phyloP scores from a whole-genome alignment of 345 rosid genomes.

The Lagerstroemia speciosa region DNA sequence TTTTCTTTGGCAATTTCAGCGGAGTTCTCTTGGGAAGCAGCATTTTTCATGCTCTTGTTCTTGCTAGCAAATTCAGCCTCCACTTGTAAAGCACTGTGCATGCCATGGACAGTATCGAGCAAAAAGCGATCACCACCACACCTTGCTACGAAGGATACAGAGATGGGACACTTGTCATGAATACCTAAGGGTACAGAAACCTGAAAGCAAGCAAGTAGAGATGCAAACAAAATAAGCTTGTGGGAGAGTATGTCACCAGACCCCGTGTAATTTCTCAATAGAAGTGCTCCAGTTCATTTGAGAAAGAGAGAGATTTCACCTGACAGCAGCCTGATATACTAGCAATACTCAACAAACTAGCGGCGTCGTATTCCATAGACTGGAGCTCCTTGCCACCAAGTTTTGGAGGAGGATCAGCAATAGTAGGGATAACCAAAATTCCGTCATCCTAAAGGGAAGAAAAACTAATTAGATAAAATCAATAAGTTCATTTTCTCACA shows the following conservation, averaged over 20 bases:
- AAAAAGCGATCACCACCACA: constrained; percentile 10
- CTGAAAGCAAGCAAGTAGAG: constrained; percentile 20
- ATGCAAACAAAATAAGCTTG: neutral
- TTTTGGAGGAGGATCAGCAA: constrained; percentile 72
- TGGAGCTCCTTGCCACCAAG: constrained; percentile 65
- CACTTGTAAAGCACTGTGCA: neutral
- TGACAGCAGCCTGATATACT: constrained; percentile 97
- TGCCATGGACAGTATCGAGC: constrained; percentile 4
- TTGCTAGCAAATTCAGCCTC: constrained; percentile 16
- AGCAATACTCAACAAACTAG: constrained; percentile 73
- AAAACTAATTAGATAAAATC: constrained; percentile 4
- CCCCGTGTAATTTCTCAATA: neutral
- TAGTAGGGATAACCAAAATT: constrained; percentile 70
- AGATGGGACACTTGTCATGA: constrained; percentile 10
- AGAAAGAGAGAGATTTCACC: constrained; percentile 27
- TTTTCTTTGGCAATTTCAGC: constrained; percentile 94
- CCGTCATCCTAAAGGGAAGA: constrained; percentile 66
- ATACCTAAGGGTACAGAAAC: constrained; percentile 35
- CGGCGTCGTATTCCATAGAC: constrained; percentile 57
- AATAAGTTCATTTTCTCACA: neutral
- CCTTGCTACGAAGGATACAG: constrained; percentile 11
- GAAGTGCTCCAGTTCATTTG: neutral
- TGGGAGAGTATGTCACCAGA: neutral
- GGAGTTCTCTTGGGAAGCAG: constrained; percentile 35
- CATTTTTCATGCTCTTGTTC: constrained; percentile 32